Conservation (phyloP, 2,329 filamentous ascomycete genomes). For the Arthrobotrys iridis region DNA sequence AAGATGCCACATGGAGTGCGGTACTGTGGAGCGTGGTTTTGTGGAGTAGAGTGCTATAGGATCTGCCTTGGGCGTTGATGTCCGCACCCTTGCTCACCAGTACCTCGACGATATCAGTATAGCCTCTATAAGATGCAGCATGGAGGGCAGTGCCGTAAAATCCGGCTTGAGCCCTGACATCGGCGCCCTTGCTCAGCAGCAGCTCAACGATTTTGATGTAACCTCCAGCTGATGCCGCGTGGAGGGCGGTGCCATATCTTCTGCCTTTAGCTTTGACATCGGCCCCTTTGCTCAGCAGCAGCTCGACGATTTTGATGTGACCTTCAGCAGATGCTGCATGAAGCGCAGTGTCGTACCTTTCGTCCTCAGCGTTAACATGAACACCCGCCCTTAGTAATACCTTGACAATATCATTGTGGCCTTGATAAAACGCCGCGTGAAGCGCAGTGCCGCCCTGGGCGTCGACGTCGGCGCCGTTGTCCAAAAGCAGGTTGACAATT, state of each 20-base stretch:
- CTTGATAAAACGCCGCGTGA: constrained; percentile 36
- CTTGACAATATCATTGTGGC: too few species aligned
- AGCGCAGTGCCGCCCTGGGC: constrained; percentile 40
- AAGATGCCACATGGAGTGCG: neutral
- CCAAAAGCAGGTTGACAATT: neutral
- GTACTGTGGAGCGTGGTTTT: neutral
- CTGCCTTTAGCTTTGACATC: neutral
- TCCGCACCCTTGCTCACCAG: neutral
- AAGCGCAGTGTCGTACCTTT: neutral
- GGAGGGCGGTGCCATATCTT: neutral
- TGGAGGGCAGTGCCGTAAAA: neutral
- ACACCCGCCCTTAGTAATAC: too few species aligned
- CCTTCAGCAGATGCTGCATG: neutral
- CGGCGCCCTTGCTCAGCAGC: neutral
- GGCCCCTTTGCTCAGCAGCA: neutral
- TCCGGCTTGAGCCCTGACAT: neutral
- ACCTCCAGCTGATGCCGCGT: neutral
- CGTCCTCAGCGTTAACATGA: neutral
- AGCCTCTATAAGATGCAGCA: neutral
- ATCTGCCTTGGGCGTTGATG: neutral
- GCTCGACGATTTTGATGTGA: neutral
- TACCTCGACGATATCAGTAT: neutral
- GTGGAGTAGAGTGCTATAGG: neutral
- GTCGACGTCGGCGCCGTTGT: constrained; percentile 35
- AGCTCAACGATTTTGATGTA: neutral